Percentiles rank a stretch among this genome's conserved stretches.
These are phyloP conservation scores for Fraxinus baroniana DNA, from an alignment of 305 asterid species.

Conservation along the genomic window DNA sequence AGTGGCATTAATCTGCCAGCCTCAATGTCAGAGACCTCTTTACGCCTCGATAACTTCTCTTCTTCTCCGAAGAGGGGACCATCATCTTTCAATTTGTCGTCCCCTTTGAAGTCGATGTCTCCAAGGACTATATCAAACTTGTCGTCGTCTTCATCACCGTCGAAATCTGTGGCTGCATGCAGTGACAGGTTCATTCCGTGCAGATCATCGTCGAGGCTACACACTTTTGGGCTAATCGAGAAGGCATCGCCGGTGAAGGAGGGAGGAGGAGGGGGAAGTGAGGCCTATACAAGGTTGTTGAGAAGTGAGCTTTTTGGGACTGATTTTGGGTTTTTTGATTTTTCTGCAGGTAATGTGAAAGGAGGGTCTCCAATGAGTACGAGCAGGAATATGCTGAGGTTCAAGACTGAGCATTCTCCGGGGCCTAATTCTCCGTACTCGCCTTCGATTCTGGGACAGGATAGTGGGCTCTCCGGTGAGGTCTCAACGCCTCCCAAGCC, in stretches of 20 bases:
- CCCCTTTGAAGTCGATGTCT: conserved; percentile 87
- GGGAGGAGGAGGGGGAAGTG: conserved; percentile 67
- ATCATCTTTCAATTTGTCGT: conserved; percentile 37
- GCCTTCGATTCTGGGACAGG: conserved; percentile 73
- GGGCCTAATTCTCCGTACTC: conserved; percentile 82
- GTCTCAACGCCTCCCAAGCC: conserved; percentile 86
- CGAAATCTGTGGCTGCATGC: conserved; percentile 56
- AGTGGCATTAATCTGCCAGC: conserved; percentile 85
- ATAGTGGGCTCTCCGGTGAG: conserved; percentile 50
- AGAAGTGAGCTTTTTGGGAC: conserved; percentile 84
- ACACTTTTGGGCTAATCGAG: conserved; percentile 85
- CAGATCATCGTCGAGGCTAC: conserved; percentile 93
- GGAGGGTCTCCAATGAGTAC: conserved; percentile 78
- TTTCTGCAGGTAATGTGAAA: conserved; percentile 63
- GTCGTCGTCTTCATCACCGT: conserved; percentile 71
- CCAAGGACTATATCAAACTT: conserved; percentile 87
- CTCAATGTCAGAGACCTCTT: conserved; percentile 67
- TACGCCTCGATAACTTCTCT: conserved; percentile 62
- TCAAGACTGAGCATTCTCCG: conserved; percentile 75
- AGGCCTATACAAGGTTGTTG: conserved; percentile 79
- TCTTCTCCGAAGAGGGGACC: conserved; percentile 15
- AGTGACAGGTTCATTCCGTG: conserved; percentile 98
- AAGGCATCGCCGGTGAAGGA: conserved; percentile 82
- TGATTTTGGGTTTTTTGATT: conserved; percentile 80
- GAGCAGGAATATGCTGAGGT: conserved; percentile 86